Base-by-base conservation (phyloP, 1,284 basidiomycete genomes). In the Melampsora larici-populina region DNA sequence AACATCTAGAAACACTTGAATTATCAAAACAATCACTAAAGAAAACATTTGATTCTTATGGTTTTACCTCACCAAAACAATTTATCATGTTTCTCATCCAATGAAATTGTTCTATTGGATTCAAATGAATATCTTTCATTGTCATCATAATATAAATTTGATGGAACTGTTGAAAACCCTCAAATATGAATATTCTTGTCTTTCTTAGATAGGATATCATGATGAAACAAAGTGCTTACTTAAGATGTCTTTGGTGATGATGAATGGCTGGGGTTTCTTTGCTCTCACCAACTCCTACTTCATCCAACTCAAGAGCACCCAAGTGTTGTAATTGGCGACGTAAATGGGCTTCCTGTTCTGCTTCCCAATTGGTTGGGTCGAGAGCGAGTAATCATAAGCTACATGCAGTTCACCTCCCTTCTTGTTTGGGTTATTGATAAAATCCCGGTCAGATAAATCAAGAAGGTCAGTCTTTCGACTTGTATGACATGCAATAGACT, bases 371-470 rank as follows among this genome's bases (percentile, higher is more conserved):
- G 18, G 46, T 48, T 4, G 79, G 79, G 40, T 71, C 70, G 3
- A 78, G 69, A 29, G 79, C 79, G 31, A n/a, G n/a, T n/a, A n/a
- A 80, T 72, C 26, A 74, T 79, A 80, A 29, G 79, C 79, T 26
- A 78, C 68, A 26, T 55, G 60, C 9, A 80, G 70, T 33, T 80
- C 79, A 17, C 68, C 74, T 24, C 71, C 71, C 63, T 78, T 78
- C 63, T 79, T 80, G 63, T 78, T 78, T 6, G 79, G 79, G 63
- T 80, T 79, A 43, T 79, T 69, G 40, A 80, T 71, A 63, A 70
- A 80, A 11, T 79, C 79, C 64, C 78, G 62, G 18, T 46, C 17
- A 18, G 5, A 18, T 13, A 18, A 46, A 46, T 46, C 46, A 6
- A 46, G 1, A 46, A 18, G 46, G 46, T 46, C 17, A 46, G 46